Evolutionary conservation across 352 stramenopile species (phyloP), one percentile per base, ranked within the genome.

Genomic region (Phytophthora fragariae): DNA sequence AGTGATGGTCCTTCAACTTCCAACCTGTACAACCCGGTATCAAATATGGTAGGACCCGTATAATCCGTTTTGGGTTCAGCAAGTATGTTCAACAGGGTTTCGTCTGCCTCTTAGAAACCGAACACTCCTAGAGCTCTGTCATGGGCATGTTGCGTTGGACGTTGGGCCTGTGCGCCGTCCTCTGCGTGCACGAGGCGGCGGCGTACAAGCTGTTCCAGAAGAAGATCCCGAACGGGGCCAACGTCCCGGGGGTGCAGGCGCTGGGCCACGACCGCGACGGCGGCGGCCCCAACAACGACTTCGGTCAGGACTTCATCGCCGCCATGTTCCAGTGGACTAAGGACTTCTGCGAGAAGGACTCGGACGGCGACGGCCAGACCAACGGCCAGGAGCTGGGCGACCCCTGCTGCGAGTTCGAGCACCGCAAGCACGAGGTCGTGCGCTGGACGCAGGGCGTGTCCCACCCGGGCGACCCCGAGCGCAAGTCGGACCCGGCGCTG

Each of bases 401-500:
- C 35, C 70, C 70, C 8, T 88, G 85, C 76, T 97, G 90, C 73
- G 66, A 79, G 44, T 97, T 86, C 77, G 70, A 76, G 44, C 57
- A 62, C 62, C 39, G 75, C 27, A 63, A 53, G 31, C 61, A 76
- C 50, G 57, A 70, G 66, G 53, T 65, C 17, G 70, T 73, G 58
- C 74, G 52, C 11, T 81, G 74, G 74, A 73, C 70, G 24, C 35
- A 72, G 27, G 76, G 76, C 21, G 31, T 83, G 21, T 81, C 72
- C 9, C 71, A 82, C 35, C 75, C 75, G 0, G 75, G 75, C 47
- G 68, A 82, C 63, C 29, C 71, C 3, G 37, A 33, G 35, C 27
- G 62, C 27, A 82, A 54, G 49, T 55, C 72, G 17, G 67, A 82
- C 56, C 54, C 67, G 33, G 61, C 56, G 29, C 64, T 79, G n/a